phyloP scores from a whole-genome alignment of 2,329 filamentous ascomycete genomes.

The Ophiosphaerella herpotricha region DNA sequence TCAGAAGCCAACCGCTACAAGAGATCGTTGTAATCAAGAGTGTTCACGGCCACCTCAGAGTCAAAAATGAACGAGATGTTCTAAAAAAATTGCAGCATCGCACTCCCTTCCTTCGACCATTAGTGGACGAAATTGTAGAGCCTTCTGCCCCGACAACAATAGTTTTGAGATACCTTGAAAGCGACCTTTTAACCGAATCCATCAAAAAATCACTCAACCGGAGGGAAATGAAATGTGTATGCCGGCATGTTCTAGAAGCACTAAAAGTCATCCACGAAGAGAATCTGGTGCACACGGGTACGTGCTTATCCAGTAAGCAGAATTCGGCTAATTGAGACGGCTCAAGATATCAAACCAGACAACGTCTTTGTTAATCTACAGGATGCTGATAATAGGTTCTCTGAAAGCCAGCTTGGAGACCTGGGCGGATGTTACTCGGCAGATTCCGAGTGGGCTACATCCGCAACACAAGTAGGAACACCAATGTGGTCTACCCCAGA shows the following conservation, averaged over 20 bases:
- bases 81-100: constrained; percentile 25
- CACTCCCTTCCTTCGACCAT: constrained; percentile 22
- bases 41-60: constrained; percentile 20
- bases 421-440: constrained; percentile 32
- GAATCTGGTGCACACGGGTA: constrained; percentile 29
- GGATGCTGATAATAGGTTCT: constrained; percentile 31
- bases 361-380: constrained; percentile 45
- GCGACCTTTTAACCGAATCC: constrained; percentile 18
- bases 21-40: constrained; percentile 30
- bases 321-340: not conserved
- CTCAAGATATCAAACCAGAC: constrained; percentile 39
- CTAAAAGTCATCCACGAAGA: constrained; percentile 27
- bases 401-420: constrained; percentile 43
- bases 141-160: constrained; percentile 22
- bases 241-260: constrained; percentile 20
- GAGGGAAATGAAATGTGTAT: constrained; percentile 25
- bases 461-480: constrained; percentile 37
- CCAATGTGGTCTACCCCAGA: constrained; percentile 47
- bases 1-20: constrained; percentile 8
- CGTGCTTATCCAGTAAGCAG: not conserved
- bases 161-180: constrained; percentile 24
- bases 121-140: constrained; percentile 33
- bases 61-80: constrained; percentile 31
- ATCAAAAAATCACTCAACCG: constrained; percentile 15
- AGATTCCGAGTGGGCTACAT: constrained; percentile 22